Percentiles rank a stretch among this genome's conserved stretches.
These are phyloP conservation scores for Stemphylium vesicarium DNA, from an alignment of 2,329 filamentous ascomycete species.

Conservation along the genomic window DNA sequence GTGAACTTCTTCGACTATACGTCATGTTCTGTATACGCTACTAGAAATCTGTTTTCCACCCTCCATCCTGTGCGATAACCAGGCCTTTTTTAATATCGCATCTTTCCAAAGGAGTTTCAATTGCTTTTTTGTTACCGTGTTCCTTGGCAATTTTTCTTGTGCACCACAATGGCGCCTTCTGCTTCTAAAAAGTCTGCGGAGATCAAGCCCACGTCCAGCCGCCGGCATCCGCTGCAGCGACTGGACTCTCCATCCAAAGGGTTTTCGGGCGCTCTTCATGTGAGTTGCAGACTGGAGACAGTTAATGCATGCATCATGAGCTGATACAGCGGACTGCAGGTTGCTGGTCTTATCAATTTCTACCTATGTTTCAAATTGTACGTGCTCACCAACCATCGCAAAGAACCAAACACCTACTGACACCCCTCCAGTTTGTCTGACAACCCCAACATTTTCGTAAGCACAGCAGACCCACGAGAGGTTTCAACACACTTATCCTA, in stretches of 20 bases:
- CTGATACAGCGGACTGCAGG: constrained; percentile 21
- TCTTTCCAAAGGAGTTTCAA: not conserved
- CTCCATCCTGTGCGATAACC: not conserved
- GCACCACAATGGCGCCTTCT: constrained; percentile 7
- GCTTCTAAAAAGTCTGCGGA: not conserved
- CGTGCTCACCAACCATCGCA: not conserved
- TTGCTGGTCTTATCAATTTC: constrained; percentile 53
- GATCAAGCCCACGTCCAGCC: constrained; percentile 33
- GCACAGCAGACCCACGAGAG: not conserved
- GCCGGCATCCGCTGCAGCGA: constrained; percentile 68
- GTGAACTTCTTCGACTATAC: constrained; percentile 5
- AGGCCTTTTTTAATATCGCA: not conserved
- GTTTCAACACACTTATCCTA: not conserved
- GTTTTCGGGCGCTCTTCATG: constrained; percentile 68
- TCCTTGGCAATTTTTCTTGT: not conserved
- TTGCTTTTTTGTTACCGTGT: not conserved
- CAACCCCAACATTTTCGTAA: constrained; percentile 39
- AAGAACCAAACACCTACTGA: constrained; percentile 1
- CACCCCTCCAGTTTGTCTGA: constrained; percentile 32
- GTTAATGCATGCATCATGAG: not conserved
- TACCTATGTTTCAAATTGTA: constrained; percentile 54
- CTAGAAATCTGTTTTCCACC: not conserved
- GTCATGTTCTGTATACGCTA: constrained; percentile 14
- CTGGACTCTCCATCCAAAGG: constrained; percentile 69
- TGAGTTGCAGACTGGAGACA: constrained; percentile 22